Evolutionary conservation across 441 rosid genomes (phyloP), one percentile per base, ranked within the genome.

Genomic region (Arabidopsis lyrata): DNA sequence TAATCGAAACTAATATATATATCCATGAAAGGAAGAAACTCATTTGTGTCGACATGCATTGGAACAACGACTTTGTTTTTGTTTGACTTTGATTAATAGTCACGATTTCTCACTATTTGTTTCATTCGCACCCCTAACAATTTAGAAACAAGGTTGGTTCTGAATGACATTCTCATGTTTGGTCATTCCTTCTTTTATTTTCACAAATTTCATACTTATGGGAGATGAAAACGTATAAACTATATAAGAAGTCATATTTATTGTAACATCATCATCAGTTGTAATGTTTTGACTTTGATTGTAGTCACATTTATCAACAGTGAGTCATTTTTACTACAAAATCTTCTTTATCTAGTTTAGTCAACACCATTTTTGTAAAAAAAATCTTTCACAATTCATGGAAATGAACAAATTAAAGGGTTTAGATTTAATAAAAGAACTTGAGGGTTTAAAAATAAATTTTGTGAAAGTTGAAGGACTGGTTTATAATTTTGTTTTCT

Each of bases 61-160:
- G 12, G 24, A 68, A n/a, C 48, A 22, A 53, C 27, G 58, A 52
- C 72, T 7, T 56, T 38, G 39, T 64, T 47, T 35, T 63, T 70
- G 80, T 64, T 65, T 70, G 76, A 65, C 72, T 50, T 68, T 16
- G 31, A 61, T 67, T 35, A 45, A 14, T 20, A 53, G 11, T 62
- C 58, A 53, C 34, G 36, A 7, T 55, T 45, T 62, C 31, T 38
- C 44, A 41, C 22, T 0, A 34, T 8, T 3, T 9, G 32, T 34
- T 65, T 56, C 12, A 7, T 16, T 56, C 3, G 8, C 47, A 15
- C 8, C 45, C 18, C 15, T 20, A 54, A 15, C 12, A 12, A 34
- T 18, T 35, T 15, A n/a, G 15, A 65, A 73, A 10, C 4, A 65
- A 47, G 45, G 72, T 38, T 57, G 52, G 45, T 57, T 65, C 16